Conservation (phyloP, 192 early-diverging fungal species). For the Piromyces finnis region DNA sequence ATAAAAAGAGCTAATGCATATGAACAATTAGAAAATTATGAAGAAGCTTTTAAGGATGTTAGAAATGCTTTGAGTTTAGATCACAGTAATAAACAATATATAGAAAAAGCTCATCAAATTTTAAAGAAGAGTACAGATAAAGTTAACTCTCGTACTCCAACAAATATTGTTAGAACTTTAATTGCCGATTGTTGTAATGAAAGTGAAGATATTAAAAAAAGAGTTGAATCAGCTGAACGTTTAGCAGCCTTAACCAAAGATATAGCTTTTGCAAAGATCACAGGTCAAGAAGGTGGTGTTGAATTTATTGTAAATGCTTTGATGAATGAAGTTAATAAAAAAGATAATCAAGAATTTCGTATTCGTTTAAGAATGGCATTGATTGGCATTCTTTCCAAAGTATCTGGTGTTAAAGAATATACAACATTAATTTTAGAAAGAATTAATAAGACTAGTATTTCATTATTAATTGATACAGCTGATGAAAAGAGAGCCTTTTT, state of each 20-base stretch:
- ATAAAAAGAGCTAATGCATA: slow-evolving; percentile 6
- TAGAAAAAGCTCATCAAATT: slow-evolving; percentile 7
- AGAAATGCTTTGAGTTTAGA: slow-evolving; percentile 7
- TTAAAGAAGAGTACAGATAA: slow-evolving; percentile 1
- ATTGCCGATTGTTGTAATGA: background rate
- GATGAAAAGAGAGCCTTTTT: background rate
- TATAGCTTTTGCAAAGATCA: background rate
- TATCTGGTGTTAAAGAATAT: background rate
- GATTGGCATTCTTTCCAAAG: background rate
- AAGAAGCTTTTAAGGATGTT: slow-evolving; percentile 6
- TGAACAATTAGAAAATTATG: slow-evolving; percentile 3
- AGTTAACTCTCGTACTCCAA: background rate
- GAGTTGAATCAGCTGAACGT: slow-evolving; percentile 8
- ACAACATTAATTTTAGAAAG: background rate
- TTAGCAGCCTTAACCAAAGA: slow-evolving; percentile 4
- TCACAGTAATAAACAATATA: slow-evolving; percentile 1
- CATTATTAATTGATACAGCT: background rate
- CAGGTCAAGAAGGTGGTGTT: background rate
- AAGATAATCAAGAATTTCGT: background rate
- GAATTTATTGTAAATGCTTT: background rate
- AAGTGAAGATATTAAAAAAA: background rate
- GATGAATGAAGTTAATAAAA: background rate
- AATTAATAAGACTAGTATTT: background rate
- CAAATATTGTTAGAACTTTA: background rate
- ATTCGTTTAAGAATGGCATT: background rate